Base-by-base conservation (phyloP, 73 alveolate genomes). In the Stentor roeselii region DNA sequence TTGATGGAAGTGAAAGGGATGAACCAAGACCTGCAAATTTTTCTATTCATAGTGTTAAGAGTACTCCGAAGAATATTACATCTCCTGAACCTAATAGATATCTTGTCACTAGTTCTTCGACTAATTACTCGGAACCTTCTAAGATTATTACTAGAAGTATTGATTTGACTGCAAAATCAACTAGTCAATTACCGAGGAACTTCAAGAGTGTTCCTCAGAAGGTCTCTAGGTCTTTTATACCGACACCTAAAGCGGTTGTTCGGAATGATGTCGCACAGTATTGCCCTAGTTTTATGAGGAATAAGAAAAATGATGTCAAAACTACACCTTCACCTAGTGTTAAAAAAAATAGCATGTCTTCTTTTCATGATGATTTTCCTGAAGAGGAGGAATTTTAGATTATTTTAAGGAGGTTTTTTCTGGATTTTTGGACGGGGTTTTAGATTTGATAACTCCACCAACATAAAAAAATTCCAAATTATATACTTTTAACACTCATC, bases 271-370 rank as follows among this genome's bases (percentile, higher is more conserved):
- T 67, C 27, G 80, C 80, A 0, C 42, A 67, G 80, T 67, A 21
- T 67, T 67, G 80, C 41, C 80, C 80, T 67, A 67, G 37, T 32
- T 67, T 67, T 67, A 21, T 67, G 37, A n/a, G 80, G 14, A 67
- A 67, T 32, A 67, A 67, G 34, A 67, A 34, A 50, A 11, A 6
- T 50, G 67, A 50, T 50, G 6, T 50, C 21, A 50, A 50, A 21
- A 50, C 67, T 50, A 50, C 67, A 50, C 67, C 67, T 21, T 11
- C 67, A 11, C 67, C 67, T 50, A 50, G 67, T 50, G 67, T 50
- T 50, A 50, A 50, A 21, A 50, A 50, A 50, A 50, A 50, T 50
- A 50, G 67, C 21, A 50, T 50, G 21, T 11, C 6, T 50, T 50
- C 67, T 6, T 50, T 50, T 50, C 30, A 6, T 11, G 21, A 50